These are phyloP conservation scores for Nicotiana paniculata DNA, from an alignment of 257 asterid species.

Conservation along the genomic window DNA sequence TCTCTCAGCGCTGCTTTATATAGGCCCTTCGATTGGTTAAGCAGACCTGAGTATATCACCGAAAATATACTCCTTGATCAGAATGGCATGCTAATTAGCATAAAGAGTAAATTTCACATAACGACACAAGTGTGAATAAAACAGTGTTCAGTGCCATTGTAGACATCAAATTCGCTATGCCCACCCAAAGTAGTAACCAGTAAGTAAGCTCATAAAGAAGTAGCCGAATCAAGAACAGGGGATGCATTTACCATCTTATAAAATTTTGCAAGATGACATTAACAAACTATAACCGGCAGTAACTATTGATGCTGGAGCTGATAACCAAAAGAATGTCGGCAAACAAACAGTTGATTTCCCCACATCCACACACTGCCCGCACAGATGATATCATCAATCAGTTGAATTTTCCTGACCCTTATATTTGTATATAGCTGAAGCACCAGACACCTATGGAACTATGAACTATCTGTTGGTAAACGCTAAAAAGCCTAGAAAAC, in stretches of 20 bases:
- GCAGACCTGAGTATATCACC: constrained; percentile 50
- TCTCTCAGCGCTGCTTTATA: constrained; percentile 56
- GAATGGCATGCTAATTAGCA: background rate
- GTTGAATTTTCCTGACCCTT: background rate
- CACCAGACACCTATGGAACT: background rate
- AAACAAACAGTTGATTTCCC: background rate
- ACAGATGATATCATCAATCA: background rate
- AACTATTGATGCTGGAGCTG: background rate
- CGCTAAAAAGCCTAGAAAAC: background rate
- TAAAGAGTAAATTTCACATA: background rate
- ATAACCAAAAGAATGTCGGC: background rate
- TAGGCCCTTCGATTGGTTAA: constrained; percentile 60
- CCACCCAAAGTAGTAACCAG: background rate
- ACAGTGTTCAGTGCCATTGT: background rate
- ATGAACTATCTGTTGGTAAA: background rate
- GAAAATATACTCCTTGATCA: constrained; percentile 4
- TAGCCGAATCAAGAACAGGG: background rate
- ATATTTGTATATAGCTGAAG: background rate
- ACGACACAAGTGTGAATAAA: background rate
- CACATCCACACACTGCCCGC: background rate
- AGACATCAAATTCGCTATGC: background rate
- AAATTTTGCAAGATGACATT: background rate
- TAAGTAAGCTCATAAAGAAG: background rate
- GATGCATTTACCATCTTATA: background rate
- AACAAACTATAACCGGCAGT: background rate